phyloP scores from a whole-genome alignment of 768 basidiomycete genomes.

The Hygrocybe coccinea region DNA sequence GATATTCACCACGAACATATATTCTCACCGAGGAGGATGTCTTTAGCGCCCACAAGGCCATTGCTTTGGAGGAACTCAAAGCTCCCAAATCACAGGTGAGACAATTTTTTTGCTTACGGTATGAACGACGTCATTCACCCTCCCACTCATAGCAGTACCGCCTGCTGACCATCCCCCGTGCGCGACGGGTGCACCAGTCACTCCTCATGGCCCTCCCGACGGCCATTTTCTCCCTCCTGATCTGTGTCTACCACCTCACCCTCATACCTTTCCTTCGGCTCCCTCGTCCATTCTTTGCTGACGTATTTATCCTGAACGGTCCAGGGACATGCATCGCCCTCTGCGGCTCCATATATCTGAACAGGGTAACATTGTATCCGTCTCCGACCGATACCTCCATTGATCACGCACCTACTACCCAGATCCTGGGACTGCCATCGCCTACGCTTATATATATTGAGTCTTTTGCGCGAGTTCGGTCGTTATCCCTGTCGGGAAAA shows the following conservation, averaged over 20 bases:
- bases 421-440: slow-evolving; percentile 73
- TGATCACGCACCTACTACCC: slow-evolving; percentile 13
- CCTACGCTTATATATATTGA: slow-evolving; percentile 85
- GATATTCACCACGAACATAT: slow-evolving; percentile 77
- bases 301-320: slow-evolving; percentile 85
- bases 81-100: slow-evolving; percentile 8
- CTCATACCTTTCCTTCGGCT: slow-evolving; percentile 42
- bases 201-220: slow-evolving; percentile 65
- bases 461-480: slow-evolving; percentile 83
- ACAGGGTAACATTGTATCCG: slow-evolving; percentile 47
- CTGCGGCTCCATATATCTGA: slow-evolving; percentile 63
- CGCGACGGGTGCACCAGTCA: slow-evolving; percentile 80
- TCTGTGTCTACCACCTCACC: slow-evolving; percentile 58
- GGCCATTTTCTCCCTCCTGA: slow-evolving; percentile 53
- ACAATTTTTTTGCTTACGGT: neutral
- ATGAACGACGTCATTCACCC: neutral
- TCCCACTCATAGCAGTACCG: slow-evolving; percentile 31
- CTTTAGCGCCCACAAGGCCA: slow-evolving; percentile 70
- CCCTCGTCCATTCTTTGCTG: slow-evolving; percentile 41
- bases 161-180: slow-evolving; percentile 75
- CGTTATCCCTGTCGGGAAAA: slow-evolving; percentile 79
- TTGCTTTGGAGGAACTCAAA: slow-evolving; percentile 52
- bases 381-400: slow-evolving; percentile 2
- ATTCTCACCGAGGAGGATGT: slow-evolving; percentile 76
- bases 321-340: slow-evolving; percentile 90